Evolutionary conservation across 306 rosid genomes (phyloP).

Genomic region (Prunus campanulata): DNA sequence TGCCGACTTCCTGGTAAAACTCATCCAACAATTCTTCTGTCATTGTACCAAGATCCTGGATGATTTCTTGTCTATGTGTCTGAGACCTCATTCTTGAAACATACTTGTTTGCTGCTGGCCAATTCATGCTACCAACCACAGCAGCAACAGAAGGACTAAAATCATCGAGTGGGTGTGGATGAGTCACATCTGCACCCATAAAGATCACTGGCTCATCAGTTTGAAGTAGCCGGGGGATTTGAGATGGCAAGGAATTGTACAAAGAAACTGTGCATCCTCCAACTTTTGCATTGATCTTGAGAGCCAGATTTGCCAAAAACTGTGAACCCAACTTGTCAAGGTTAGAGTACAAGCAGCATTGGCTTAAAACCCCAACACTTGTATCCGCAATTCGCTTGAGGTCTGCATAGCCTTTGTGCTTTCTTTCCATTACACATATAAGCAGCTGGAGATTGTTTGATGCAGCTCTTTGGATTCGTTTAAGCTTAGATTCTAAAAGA

Average conservation of each 20-base stretch:
- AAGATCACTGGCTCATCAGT: slow-evolving; percentile 73
- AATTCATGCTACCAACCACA: slow-evolving; percentile 96
- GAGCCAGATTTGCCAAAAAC: slow-evolving; percentile 86
- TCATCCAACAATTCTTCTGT: slow-evolving; percentile 82
- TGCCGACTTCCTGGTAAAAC: slow-evolving; percentile 63
- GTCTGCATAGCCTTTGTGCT: slow-evolving; percentile 91
- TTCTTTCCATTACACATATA: slow-evolving; percentile 84
- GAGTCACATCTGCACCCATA: slow-evolving; percentile 99
- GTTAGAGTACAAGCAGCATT: slow-evolving; percentile 89
- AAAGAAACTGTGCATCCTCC: slow-evolving; percentile 97
- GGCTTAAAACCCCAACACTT: slow-evolving; percentile 76
- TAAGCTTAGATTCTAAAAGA: slow-evolving; percentile 80
- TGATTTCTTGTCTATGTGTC: slow-evolving; percentile 95
- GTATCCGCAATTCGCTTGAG: slow-evolving; percentile 96
- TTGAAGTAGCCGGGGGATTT: slow-evolving; percentile 70
- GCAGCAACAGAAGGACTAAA: slow-evolving; percentile 96
- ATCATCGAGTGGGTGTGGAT: slow-evolving; percentile 99
- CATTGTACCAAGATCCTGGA: slow-evolving; percentile 80
- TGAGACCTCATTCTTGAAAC: slow-evolving; percentile 95
- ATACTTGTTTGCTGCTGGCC: slow-evolving; percentile 98
- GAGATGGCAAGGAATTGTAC: slow-evolving; percentile 84
- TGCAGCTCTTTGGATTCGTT: slow-evolving; percentile 59
- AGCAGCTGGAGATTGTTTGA: slow-evolving; percentile 89
- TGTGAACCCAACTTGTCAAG: slow-evolving; percentile 76
- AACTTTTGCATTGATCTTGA: slow-evolving; percentile 94